phyloP scores from a whole-genome alignment of 768 basidiomycete genomes.

The Auricularia cornea region DNA sequence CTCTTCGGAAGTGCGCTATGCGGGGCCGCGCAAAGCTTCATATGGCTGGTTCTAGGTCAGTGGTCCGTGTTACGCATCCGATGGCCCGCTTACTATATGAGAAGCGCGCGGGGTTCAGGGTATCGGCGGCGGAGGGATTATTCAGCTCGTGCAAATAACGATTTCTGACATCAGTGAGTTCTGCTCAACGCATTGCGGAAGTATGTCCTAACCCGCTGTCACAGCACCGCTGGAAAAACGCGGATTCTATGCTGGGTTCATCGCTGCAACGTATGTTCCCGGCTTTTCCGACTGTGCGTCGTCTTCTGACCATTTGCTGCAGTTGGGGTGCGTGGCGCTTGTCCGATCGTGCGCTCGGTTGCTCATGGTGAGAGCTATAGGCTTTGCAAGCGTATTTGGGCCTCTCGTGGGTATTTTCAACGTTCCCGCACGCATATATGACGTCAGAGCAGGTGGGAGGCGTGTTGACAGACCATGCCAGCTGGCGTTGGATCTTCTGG shows the following conservation, averaged over 20 bases:
- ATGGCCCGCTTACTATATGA: not conserved
- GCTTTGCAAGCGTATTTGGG: slow-evolving; percentile 17
- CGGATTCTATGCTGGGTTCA: slow-evolving; percentile 22
- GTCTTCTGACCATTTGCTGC: no score
- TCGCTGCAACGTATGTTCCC: slow-evolving; percentile 24
- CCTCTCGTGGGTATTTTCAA: slow-evolving; percentile 20
- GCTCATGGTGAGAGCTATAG: no score
- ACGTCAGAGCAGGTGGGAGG: slow-evolving; percentile 6
- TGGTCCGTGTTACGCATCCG: not conserved
- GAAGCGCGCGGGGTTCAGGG: slow-evolving; percentile 23
- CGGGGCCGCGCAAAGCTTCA: slow-evolving; percentile 21
- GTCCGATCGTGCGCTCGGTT: no score
- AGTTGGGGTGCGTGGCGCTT: not conserved
- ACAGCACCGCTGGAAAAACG: slow-evolving; percentile 12
- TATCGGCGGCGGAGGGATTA: slow-evolving; percentile 18
- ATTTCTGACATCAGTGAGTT: slow-evolving; percentile 22
- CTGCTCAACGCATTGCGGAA: not conserved
- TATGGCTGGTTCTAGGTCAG: slow-evolving; percentile 16
- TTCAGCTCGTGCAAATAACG: slow-evolving; percentile 16
- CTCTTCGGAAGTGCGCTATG: slow-evolving; percentile 17
- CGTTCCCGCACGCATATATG: not conserved
- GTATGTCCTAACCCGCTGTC: not conserved
- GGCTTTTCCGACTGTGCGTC: not conserved
- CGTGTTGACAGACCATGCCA: slow-evolving; percentile 7
- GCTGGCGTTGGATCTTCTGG: slow-evolving; percentile 19